phyloP scores from a whole-genome alignment of 202 grass and related monocot genomes.

The Panicum hallii region DNA sequence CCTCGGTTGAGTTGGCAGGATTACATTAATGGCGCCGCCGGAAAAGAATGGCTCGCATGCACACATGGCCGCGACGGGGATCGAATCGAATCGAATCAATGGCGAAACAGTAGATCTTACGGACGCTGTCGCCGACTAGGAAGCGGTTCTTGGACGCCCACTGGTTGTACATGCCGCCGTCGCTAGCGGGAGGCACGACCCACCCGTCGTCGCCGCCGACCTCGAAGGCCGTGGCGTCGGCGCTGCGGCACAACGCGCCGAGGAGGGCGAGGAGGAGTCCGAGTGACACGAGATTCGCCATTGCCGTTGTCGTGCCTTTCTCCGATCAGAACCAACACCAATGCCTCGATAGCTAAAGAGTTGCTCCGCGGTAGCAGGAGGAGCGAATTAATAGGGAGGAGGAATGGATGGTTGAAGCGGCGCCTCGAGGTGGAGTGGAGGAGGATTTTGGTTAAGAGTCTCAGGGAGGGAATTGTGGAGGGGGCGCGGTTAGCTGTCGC shows the following conservation, averaged over 20 bases:
- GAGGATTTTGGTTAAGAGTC: neutral
- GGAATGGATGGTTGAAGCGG: neutral
- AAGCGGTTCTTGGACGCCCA: conserved; percentile 93
- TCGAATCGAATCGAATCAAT: neutral
- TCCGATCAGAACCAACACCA: neutral
- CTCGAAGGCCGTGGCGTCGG: conserved; percentile 58
- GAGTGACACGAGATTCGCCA: neutral
- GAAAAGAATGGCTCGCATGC: neutral
- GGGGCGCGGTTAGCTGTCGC: no score
- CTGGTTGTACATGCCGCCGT: conserved; percentile 56
- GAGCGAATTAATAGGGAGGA: conserved; percentile 39
- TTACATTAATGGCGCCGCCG: neutral
- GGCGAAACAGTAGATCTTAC: conserved; percentile 38
- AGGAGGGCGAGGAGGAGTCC: conserved; percentile 32
- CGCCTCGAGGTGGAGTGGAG: neutral
- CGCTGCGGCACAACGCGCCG: neutral
- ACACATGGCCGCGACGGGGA: neutral
- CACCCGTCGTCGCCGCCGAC: conserved; percentile 74
- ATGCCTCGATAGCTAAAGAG: neutral
- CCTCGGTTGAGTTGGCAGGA: neutral
- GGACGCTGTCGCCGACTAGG: conserved; percentile 74
- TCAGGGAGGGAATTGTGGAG: conserved; percentile 20
- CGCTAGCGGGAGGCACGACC: conserved; percentile 52
- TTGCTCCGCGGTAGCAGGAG: neutral
- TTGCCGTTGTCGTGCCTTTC: neutral